These are phyloP conservation scores for Ceratocystis eucalypticola DNA, from an alignment of 2,329 filamentous ascomycete genomes.

Conservation along the genomic window DNA sequence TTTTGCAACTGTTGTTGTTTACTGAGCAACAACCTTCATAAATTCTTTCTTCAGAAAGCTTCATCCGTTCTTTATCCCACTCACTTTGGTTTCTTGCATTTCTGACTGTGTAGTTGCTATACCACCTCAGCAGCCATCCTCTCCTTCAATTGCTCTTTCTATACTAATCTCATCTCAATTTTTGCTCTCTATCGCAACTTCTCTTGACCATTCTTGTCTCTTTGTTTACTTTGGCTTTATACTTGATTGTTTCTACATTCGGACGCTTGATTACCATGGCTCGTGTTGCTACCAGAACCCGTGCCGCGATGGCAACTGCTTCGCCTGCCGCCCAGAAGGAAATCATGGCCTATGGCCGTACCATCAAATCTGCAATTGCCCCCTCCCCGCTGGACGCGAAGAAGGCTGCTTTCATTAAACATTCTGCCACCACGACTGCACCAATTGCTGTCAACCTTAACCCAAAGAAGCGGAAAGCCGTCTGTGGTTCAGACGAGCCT, in stretches of 20 bases:
- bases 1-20: background rate
- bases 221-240: background rate
- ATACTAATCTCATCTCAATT: background rate
- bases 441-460: conserved; percentile 20
- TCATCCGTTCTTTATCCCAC: background rate
- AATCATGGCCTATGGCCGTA: conserved; percentile 15
- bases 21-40: background rate
- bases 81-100: background rate
- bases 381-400: conserved; percentile 24
- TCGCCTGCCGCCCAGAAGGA: conserved; percentile 15
- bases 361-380: conserved; percentile 21
- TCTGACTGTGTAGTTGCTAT: background rate
- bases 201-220: background rate
- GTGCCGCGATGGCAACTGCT: conserved; percentile 12
- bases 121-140: background rate
- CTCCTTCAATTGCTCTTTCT: background rate
- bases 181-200: background rate
- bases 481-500: conserved; percentile 23
- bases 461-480: conserved; percentile 31
- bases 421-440: background rate
- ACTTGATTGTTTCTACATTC: background rate
- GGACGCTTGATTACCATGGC: conserved; percentile 14
- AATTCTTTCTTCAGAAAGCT: background rate
- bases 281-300: conserved; percentile 18
- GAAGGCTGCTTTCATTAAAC: conserved; percentile 22